phyloP scores from a whole-genome alignment of 2,329 filamentous ascomycete genomes.

The Paecilomyces sp. region DNA sequence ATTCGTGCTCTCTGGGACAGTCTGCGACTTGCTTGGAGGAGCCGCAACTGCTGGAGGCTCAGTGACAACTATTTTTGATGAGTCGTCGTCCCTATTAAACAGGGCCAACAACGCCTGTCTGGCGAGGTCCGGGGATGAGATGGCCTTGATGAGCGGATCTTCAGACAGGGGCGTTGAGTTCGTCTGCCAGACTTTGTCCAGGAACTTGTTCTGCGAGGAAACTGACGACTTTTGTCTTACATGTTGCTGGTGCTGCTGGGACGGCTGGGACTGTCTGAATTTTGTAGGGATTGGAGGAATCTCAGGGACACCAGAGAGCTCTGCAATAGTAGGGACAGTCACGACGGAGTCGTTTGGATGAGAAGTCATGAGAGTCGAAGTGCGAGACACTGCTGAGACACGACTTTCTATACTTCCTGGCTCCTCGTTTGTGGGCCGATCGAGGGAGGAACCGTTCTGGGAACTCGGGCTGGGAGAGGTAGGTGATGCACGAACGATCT shows the following conservation, averaged over 20 bases:
- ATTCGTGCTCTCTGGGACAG: not conserved
- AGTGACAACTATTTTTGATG: not conserved
- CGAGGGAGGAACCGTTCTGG: conserved; percentile 2
- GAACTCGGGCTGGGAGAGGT: conserved; percentile 4
- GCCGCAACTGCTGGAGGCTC: not conserved
- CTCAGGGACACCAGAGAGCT: conserved; percentile 16
- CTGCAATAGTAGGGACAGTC: conserved; percentile 10
- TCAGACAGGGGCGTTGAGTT: conserved; percentile 23
- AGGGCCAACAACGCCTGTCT: not conserved
- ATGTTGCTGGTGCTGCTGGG: conserved; percentile 8
- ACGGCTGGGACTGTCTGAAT: not conserved
- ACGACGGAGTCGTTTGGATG: conserved; percentile 12
- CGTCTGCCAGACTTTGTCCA: conserved; percentile 22
- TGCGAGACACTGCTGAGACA: conserved; percentile 18
- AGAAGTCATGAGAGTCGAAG: conserved; percentile 20
- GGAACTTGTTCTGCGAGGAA: conserved; percentile 24
- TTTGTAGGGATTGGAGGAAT: conserved; percentile 11
- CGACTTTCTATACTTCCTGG: conserved; percentile 11
- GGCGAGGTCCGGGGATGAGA: conserved; percentile 10
- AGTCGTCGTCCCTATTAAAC: not conserved
- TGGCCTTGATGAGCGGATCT: conserved; percentile 30
- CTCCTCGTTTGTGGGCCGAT: not conserved
- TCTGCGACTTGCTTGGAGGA: not conserved
- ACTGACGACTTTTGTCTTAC: conserved; percentile 26
- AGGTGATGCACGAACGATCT: conserved; percentile 14